Evolutionary conservation across 2,329 filamentous ascomycete species (phyloP).

Genomic region (Botrytis tulipae): DNA sequence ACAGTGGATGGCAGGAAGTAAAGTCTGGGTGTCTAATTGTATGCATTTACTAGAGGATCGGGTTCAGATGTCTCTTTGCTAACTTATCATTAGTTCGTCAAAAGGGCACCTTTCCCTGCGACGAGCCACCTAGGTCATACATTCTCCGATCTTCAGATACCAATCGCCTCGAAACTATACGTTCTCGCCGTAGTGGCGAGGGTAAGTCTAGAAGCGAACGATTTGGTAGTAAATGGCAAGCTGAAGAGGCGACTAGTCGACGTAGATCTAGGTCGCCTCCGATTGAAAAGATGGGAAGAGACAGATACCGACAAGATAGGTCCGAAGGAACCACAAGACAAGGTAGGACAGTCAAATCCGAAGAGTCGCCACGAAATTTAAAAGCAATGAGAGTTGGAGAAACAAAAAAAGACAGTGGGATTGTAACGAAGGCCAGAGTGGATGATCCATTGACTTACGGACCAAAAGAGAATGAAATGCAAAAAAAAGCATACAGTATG

Average conservation of each 20-base stretch:
- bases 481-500: slow-evolving; percentile 20
- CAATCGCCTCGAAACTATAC: neutral
- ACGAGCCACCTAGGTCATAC: slow-evolving; percentile 14
- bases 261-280: slow-evolving; percentile 8
- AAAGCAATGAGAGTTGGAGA: neutral
- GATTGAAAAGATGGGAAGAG: neutral
- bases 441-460: neutral
- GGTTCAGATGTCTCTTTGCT: neutral
- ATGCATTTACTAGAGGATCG: neutral
- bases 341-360: neutral
- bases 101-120: slow-evolving; percentile 1
- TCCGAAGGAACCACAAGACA: neutral
- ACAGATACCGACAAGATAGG: neutral
- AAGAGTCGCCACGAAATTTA: neutral
- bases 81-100: neutral
- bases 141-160: neutral
- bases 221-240: neutral
- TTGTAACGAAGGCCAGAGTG: neutral
- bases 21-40: slow-evolving; percentile 24
- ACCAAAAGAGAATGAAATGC: slow-evolving; percentile 27
- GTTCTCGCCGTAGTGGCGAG: neutral
- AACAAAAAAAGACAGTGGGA: neutral
- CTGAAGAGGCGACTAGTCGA: neutral
- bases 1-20: slow-evolving; percentile 21
- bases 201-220: neutral